Base-by-base conservation (phyloP, 2,329 filamentous ascomycete species). In the Claviceps africana region DNA sequence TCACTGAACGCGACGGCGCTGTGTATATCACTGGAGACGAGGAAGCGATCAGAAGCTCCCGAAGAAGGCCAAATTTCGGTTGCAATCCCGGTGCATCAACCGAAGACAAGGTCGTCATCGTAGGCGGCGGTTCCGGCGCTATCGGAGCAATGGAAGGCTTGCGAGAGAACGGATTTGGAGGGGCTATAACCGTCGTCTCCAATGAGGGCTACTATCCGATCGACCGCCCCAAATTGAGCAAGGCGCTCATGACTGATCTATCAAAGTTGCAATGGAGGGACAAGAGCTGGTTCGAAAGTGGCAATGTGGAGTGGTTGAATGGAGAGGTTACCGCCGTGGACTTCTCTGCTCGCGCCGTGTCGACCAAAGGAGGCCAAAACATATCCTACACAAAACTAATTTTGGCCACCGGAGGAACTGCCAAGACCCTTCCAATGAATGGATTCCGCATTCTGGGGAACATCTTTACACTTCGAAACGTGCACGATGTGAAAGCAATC, bases 141-240 rank as follows among this genome's bases (percentile, higher is more conserved):
- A 71, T 96, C 48, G 90, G 89, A 31, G 78, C 86, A 5, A 73
- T 95, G 45, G 88, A 97, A 65, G 85, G 82, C 13, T 78, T 98
- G 17, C 83, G 91, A 44, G 85, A 86, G 57, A 81, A 84, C 56
- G 89, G 90, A 31, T 97, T 83, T 72, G 76, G 75, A 5, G 91
- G 89, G 15, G 72, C 78, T 52, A 82, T 98, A 59, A 94, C 89
- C 0, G 74, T 95, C 61, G 82, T 98, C 61, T 83, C 86, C 13
- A 83, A 79, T 57, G 93, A 98, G 67, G 85, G 86, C 22, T 85
- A 93, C 65, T 77, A 85, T 35, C 90, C 90, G 33, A 90, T 97
- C 60, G 93, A 98, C 70, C 82, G 93, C 21, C 88, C 93, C 11
- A 97, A 97, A 74, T 77, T 98, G 43, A 96, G 90, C 63, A 98